Evolutionary conservation across 179 eudicot genomes (phyloP).

Genomic region (Vitellaria paradoxa): DNA sequence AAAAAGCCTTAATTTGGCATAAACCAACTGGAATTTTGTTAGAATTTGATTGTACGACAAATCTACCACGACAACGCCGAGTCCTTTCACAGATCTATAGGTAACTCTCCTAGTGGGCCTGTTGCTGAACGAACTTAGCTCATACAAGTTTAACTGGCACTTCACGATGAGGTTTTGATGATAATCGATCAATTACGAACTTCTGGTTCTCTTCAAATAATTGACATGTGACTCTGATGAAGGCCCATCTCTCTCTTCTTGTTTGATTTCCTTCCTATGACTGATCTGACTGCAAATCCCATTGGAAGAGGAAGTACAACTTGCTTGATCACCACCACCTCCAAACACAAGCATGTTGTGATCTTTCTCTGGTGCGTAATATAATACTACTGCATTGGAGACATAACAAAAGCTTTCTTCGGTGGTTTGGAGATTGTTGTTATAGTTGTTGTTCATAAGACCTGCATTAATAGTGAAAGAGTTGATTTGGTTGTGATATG

Average conservation of each 20-base stretch:
- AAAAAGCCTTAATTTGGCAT: no score
- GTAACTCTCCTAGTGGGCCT: no score
- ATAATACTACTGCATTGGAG: not conserved
- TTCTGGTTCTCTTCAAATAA: slow-evolving; percentile 15
- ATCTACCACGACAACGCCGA: no score
- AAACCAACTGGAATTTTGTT: no score
- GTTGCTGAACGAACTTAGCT: no score
- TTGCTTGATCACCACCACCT: slow-evolving; percentile 14
- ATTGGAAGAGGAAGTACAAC: slow-evolving; percentile 30
- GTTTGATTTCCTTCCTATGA: slow-evolving; percentile 22
- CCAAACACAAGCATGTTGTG: slow-evolving; percentile 19
- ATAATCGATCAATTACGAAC: slow-evolving; percentile 16
- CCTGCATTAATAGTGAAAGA: not conserved
- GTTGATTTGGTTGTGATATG: slow-evolving; percentile 2
- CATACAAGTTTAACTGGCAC: no score
- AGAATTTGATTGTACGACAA: no score
- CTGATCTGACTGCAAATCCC: slow-evolving; percentile 28
- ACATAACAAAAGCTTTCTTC: slow-evolving; percentile 10
- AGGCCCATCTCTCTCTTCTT: slow-evolving; percentile 16
- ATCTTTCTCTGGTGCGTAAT: slow-evolving; percentile 12
- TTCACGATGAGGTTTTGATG: not conserved
- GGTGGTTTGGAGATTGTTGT: not conserved
- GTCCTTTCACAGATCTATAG: no score
- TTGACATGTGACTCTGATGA: slow-evolving; percentile 8
- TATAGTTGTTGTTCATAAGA: slow-evolving; percentile 1